phyloP scores from a whole-genome alignment of 352 stramenopile genomes.

The Elongisporangium prolatum region DNA sequence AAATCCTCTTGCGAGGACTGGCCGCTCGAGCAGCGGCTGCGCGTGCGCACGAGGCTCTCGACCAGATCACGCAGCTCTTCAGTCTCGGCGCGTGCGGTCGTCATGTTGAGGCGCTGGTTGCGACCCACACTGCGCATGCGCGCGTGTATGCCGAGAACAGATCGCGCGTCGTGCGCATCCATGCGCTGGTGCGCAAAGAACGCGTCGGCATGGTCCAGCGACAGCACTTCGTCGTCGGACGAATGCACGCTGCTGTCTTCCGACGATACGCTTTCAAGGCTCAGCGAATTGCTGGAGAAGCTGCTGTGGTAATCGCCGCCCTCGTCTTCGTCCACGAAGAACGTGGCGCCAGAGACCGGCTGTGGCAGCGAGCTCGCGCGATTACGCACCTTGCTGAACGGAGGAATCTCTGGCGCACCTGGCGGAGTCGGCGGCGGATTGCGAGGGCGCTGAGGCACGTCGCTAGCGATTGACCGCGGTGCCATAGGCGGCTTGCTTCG shows the following conservation, averaged over 20 bases:
- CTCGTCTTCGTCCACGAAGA: conserved; percentile 48
- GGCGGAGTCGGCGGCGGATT: conserved; percentile 10
- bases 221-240: conserved; percentile 23
- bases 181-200: neutral
- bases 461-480: neutral
- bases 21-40: conserved; percentile 45
- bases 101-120: conserved; percentile 1
- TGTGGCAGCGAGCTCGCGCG: conserved; percentile 1
- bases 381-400: conserved; percentile 5
- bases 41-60: conserved; percentile 41
- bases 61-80: conserved; percentile 55
- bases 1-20: conserved; percentile 19
- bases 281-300: neutral
- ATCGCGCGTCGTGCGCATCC: neutral
- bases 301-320: neutral
- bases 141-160: conserved; percentile 7
- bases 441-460: conserved; percentile 5
- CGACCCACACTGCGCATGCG: conserved; percentile 3
- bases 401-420: conserved; percentile 3
- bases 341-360: conserved; percentile 21
- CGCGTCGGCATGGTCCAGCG: neutral
- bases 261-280: neutral
- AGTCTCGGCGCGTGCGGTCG: conserved; percentile 35
- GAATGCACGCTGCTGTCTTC: conserved; percentile 4
- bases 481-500: conserved; percentile 11